Conservation (phyloP, 140 eudicot species). For the Stevia rebaudiana region DNA sequence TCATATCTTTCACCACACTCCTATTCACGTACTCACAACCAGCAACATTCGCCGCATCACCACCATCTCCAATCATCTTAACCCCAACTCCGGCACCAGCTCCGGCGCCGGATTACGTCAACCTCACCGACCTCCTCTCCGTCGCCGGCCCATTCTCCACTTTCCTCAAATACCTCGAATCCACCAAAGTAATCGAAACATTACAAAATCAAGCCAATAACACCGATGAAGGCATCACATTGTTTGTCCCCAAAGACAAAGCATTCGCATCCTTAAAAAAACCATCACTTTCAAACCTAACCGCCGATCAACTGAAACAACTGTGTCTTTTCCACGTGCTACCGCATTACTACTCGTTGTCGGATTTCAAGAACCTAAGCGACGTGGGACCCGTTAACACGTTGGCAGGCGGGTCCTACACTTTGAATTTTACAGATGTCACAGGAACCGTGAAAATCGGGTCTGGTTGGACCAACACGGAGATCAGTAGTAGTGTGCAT, state of each 20-base stretch:
- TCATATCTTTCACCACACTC: slow-evolving; percentile 25
- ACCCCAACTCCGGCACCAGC: slow-evolving; percentile 86
- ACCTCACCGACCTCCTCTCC: slow-evolving; percentile 65
- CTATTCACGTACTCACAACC: slow-evolving; percentile 36
- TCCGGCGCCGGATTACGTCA: slow-evolving; percentile 65
- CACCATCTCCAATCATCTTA: slow-evolving; percentile 33
- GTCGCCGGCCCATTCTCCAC: slow-evolving; percentile 92
- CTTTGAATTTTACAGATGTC: slow-evolving; percentile 59
- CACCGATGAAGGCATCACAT: slow-evolving; percentile 82
- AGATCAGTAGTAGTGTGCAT: slow-evolving; percentile 67
- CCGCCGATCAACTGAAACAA: slow-evolving; percentile 61
- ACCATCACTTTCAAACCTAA: slow-evolving; percentile 72
- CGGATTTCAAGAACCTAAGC: slow-evolving; percentile 78
- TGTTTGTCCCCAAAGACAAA: slow-evolving; percentile 65
- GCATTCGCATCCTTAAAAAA: slow-evolving; percentile 56
- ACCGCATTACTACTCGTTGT: slow-evolving; percentile 68
- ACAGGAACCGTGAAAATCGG: slow-evolving; percentile 59
- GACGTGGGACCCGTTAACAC: slow-evolving; percentile 48
- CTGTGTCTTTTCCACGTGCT: slow-evolving; percentile 77
- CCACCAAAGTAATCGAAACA: slow-evolving; percentile 70
- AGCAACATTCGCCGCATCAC: slow-evolving; percentile 20
- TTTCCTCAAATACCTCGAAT: slow-evolving; percentile 56
- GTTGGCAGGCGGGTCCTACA: slow-evolving; percentile 57
- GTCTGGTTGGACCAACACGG: slow-evolving; percentile 81
- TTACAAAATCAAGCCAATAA: slow-evolving; percentile 78